Conservation (phyloP, 2,329 filamentous ascomycete genomes). For the Lanzia echinophila region DNA sequence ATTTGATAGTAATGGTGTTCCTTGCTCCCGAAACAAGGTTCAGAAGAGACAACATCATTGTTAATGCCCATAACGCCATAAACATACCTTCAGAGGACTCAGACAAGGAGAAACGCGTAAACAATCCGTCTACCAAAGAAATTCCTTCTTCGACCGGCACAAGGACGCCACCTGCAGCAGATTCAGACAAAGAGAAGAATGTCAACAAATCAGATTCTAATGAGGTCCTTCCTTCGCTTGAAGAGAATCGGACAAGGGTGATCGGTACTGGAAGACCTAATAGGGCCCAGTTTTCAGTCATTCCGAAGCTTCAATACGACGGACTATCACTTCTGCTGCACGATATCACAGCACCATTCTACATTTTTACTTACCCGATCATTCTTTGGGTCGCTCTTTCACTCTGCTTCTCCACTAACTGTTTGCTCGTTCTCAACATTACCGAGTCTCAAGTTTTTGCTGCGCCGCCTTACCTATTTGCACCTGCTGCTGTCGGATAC, state of each 20-base stretch:
- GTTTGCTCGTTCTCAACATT: slow-evolving; percentile 49
- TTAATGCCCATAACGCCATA: too few species aligned
- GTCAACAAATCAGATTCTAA: not conserved
- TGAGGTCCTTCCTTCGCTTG: not conserved
- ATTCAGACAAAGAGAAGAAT: not conserved
- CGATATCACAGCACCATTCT: not conserved
- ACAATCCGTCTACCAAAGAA: not conserved
- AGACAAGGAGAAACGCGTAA: not conserved
- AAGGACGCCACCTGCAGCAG: not conserved
- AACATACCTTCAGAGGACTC: not conserved
- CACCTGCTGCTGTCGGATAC: slow-evolving; percentile 44
- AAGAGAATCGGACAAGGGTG: not conserved
- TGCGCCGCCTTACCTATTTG: slow-evolving; percentile 48
- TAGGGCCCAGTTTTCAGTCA: not conserved
- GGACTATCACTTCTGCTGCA: not conserved
- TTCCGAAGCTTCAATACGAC: not conserved
- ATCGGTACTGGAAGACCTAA: not conserved
- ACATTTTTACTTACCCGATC: slow-evolving; percentile 50
- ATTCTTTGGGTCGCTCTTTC: slow-evolving; percentile 54
- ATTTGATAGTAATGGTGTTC: not conserved
- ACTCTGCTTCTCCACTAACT: slow-evolving; percentile 49
- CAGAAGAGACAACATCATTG: not conserved
- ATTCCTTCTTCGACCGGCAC: too few species aligned
- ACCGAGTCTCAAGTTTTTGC: slow-evolving; percentile 48
- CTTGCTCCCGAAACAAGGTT: not conserved